A percentile compares a stretch with the other conserved stretches of the same genome.
phyloP scores from a whole-genome alignment of 176 grass and related monocot genomes.

The Ensete ventricosum region DNA sequence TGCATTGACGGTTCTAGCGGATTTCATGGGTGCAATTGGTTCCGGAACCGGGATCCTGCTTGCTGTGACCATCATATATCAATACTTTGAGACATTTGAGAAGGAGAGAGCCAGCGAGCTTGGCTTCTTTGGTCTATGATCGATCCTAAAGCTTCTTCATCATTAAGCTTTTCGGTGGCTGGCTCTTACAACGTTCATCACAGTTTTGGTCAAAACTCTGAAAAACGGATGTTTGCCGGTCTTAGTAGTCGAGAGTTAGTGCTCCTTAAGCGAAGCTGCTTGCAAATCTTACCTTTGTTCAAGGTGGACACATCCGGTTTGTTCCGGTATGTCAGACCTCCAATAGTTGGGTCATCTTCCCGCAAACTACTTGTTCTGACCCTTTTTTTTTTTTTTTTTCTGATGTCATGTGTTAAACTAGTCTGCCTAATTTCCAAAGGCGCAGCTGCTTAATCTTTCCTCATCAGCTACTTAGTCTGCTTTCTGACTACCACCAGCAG shows the following conservation, averaged over 20 bases:
- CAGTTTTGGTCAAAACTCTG: background rate
- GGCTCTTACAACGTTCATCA: background rate
- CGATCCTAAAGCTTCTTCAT: constrained; percentile 11
- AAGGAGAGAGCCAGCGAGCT: constrained; percentile 89
- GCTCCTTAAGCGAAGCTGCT: background rate
- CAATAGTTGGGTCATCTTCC: too few relatives aligned
- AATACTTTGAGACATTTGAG: constrained; percentile 92
- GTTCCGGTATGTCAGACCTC: too few relatives aligned
- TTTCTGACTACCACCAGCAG: too few relatives aligned
- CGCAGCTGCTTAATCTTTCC: background rate
- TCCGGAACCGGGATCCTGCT: constrained; percentile 94
- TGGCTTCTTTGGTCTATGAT: constrained; percentile 87
- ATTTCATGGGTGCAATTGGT: constrained; percentile 96
- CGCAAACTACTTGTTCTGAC: too few relatives aligned
- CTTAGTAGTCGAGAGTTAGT: background rate
- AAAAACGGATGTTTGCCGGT: background rate
- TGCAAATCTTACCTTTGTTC: background rate
- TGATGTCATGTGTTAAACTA: too few relatives aligned
- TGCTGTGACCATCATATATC: constrained; percentile 89
- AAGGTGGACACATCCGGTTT: background rate
- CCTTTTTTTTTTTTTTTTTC: too few relatives aligned
- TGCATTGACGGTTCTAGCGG: constrained; percentile 79
- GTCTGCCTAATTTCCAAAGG: background rate
- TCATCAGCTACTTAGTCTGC: background rate
- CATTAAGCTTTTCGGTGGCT: background rate